phyloP scores from a whole-genome alignment of 2,329 filamentous ascomycete genomes.

The Apiospora phragmitis region DNA sequence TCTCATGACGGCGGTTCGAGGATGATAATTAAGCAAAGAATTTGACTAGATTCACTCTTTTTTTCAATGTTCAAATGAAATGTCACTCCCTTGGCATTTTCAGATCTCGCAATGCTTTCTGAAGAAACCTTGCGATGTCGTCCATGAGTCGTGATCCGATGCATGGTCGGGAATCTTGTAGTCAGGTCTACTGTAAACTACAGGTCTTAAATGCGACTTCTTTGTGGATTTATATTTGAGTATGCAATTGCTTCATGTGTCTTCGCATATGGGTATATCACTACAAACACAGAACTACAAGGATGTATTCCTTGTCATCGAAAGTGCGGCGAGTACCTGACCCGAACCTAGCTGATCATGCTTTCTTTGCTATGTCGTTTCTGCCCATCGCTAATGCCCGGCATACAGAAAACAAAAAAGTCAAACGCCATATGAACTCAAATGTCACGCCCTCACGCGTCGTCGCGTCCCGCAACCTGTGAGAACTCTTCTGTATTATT shows the following conservation, averaged over 20 bases:
- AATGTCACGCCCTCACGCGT: background rate
- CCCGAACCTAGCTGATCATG: background rate
- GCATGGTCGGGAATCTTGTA: too few relatives aligned
- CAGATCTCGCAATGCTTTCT: too few relatives aligned
- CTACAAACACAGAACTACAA: background rate
- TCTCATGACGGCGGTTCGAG: too few relatives aligned
- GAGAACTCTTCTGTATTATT: background rate
- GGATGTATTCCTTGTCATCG: background rate
- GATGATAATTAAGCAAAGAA: too few relatives aligned
- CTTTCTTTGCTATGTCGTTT: background rate
- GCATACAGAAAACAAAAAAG: background rate
- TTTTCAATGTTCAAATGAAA: too few relatives aligned
- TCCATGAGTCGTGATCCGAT: too few relatives aligned
- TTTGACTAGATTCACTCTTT: too few relatives aligned
- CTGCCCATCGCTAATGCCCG: background rate
- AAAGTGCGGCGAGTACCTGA: background rate
- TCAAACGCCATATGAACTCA: background rate
- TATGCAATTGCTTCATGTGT: background rate
- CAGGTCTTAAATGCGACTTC: too few relatives aligned
- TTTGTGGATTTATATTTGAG: too few relatives aligned
- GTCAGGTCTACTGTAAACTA: too few relatives aligned
- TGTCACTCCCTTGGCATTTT: too few relatives aligned
- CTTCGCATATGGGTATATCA: background rate
- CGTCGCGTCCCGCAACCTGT: background rate
- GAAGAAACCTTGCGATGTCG: too few relatives aligned